Conservation (phyloP, 805 yeast genomes). For the Yamadazyma nakazawae region DNA sequence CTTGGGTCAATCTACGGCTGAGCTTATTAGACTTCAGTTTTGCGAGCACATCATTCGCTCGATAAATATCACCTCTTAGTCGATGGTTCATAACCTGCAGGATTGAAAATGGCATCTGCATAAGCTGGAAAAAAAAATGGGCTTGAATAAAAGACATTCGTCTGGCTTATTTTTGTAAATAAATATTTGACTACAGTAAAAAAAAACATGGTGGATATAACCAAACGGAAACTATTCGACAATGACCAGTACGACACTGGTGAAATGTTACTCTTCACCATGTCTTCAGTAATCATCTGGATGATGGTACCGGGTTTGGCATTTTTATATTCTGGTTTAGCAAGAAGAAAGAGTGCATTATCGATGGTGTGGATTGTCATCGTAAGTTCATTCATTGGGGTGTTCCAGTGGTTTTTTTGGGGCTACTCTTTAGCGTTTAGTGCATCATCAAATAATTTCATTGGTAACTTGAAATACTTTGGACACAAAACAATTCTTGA, state of each 20-base stretch:
- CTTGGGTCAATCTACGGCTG: not conserved
- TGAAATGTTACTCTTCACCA: constrained; percentile 41
- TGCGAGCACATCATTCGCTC: constrained; percentile 5
- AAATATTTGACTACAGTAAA: not conserved
- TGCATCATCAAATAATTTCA: constrained; percentile 75
- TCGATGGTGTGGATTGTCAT: constrained; percentile 81
- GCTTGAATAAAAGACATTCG: not conserved
- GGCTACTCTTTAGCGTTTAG: constrained; percentile 94
- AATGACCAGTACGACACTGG: constrained; percentile 30
- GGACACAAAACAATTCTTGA: constrained; percentile 75
- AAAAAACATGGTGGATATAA: not conserved
- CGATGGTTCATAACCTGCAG: not conserved
- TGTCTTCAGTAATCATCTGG: constrained; percentile 71
- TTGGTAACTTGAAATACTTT: constrained; percentile 80
- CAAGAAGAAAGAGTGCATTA: constrained; percentile 85
- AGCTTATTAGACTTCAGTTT: not conserved
- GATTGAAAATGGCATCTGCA: constrained; percentile 1
- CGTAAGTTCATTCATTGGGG: constrained; percentile 68
- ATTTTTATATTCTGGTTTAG: constrained; percentile 85
- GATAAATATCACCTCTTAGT: not conserved
- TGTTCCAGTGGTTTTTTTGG: constrained; percentile 97
- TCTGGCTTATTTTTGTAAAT: not conserved
- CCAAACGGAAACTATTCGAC: constrained; percentile 33
- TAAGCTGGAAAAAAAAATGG: not conserved
- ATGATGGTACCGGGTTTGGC: constrained; percentile 96